These are phyloP conservation scores for Handroanthus guayacan DNA, from an alignment of 257 asterid species.

Conservation along the genomic window DNA sequence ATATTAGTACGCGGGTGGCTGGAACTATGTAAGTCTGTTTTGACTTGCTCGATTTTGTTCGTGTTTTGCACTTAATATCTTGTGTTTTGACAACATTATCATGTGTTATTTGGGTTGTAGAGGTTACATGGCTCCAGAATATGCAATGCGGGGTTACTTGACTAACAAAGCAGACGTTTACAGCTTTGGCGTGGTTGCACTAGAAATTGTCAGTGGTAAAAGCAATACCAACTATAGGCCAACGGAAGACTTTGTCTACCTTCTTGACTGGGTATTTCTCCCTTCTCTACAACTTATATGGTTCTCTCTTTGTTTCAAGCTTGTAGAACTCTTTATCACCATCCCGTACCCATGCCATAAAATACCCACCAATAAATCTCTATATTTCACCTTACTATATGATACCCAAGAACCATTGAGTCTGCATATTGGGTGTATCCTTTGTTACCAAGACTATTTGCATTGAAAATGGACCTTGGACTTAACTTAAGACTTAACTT, in stretches of 20 bases:
- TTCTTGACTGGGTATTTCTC: conserved; percentile 80
- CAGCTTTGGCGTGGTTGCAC: conserved; percentile 95
- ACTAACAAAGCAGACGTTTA: conserved; percentile 91
- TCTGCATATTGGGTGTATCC: no score
- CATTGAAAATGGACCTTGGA: no score
- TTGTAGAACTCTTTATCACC: background rate
- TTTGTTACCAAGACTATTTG: no score
- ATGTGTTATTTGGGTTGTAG: conserved; percentile 48
- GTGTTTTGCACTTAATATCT: no score
- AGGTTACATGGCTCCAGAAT: conserved; percentile 98
- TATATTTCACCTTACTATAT: no score
- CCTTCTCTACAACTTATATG: background rate
- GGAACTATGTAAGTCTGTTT: conserved; percentile 81
- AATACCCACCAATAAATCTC: no score
- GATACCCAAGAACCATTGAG: no score
- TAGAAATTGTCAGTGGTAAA: conserved; percentile 87
- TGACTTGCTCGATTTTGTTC: no score
- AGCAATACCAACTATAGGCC: conserved; percentile 91
- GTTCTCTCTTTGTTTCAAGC: conserved; percentile 10
- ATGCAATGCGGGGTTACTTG: conserved; percentile 87
- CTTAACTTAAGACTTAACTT: no score
- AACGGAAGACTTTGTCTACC: conserved; percentile 72
- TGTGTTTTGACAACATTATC: no score
- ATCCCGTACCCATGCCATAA: no score
- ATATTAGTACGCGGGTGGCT: conserved; percentile 88